phyloP scores from a whole-genome alignment of 140 eudicot genomes.

The Erigeron philadelphicus region DNA sequence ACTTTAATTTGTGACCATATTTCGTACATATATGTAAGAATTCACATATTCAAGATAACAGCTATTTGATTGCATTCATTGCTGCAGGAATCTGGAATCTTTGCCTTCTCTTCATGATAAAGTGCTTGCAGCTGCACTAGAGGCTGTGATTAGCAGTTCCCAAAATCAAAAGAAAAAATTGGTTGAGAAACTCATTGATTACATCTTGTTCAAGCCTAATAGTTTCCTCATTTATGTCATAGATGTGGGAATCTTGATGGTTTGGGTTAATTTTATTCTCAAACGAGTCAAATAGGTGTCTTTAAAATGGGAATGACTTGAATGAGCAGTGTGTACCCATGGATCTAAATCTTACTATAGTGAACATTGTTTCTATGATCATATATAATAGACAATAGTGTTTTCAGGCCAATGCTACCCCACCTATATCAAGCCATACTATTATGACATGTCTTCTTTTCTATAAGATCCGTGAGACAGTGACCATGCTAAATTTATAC shows the following conservation, averaged over 20 bases:
- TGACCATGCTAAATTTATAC: neutral
- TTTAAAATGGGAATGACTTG: neutral
- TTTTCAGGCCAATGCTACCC: neutral
- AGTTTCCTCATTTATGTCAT: neutral
- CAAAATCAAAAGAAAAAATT: conserved; percentile 52
- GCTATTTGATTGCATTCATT: conserved; percentile 15
- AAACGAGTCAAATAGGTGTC: neutral
- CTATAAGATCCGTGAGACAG: neutral
- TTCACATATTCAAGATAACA: neutral
- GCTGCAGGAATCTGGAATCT: conserved; percentile 58
- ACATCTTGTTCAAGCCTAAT: neutral
- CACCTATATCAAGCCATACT: neutral
- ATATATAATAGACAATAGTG: neutral
- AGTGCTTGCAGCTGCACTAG: conserved; percentile 90
- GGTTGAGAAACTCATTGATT: conserved; percentile 32
- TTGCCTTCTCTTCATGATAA: conserved; percentile 91
- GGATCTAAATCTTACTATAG: neutral
- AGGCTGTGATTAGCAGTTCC: conserved; percentile 61
- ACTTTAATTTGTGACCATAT: neutral
- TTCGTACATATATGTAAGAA: neutral
- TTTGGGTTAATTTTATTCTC: neutral
- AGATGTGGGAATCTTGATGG: neutral
- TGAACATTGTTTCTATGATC: neutral
- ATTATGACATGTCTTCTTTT: neutral
- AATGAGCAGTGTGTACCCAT: neutral